A percentile compares a stretch with the other conserved stretches of the same genome.
Conservation (phyloP, 2,329 filamentous ascomycete genomes). For the Venturia oleaginea region DNA sequence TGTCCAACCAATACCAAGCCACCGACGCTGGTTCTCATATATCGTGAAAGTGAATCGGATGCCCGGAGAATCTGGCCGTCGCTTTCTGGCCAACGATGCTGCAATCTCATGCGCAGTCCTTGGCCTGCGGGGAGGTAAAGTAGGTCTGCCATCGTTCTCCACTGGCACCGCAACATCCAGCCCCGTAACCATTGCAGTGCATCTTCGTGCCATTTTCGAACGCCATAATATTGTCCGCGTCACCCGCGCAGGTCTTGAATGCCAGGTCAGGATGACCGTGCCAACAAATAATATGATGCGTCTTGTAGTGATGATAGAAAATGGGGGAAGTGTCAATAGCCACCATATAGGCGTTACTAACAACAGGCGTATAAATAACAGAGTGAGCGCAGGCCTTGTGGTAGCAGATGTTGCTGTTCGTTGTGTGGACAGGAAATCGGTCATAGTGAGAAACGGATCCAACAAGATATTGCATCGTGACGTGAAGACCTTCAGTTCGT, state of each 20-base stretch:
- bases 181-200: conserved; percentile 68
- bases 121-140: conserved; percentile 33
- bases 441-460: conserved; percentile 79
- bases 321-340: conserved; percentile 67
- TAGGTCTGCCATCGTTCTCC: conserved; percentile 25
- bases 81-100: conserved; percentile 34
- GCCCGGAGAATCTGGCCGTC: conserved; percentile 50
- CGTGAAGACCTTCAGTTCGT: conserved; percentile 84
- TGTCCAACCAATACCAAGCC: conserved; percentile 94
- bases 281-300: conserved; percentile 78
- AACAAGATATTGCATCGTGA: conserved; percentile 85
- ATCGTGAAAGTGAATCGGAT: conserved; percentile 95
- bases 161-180: conserved; percentile 53
- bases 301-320: conserved; percentile 77
- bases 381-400: conserved; percentile 79
- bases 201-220: conserved; percentile 61
- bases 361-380: conserved; percentile 80
- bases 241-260: conserved; percentile 77
- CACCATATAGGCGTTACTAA: conserved; percentile 87
- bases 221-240: conserved; percentile 85
- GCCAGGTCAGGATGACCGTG: conserved; percentile 82
- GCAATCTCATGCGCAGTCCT: conserved; percentile 40
- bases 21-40: conserved; percentile 92
- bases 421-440: conserved; percentile 88
- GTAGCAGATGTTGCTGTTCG: conserved; percentile 84